Evolutionary conservation across 2,329 filamentous ascomycete species (phyloP), one percentile per base, ranked within the genome.

Genomic region (Stagonosporopsis vannaccii): DNA sequence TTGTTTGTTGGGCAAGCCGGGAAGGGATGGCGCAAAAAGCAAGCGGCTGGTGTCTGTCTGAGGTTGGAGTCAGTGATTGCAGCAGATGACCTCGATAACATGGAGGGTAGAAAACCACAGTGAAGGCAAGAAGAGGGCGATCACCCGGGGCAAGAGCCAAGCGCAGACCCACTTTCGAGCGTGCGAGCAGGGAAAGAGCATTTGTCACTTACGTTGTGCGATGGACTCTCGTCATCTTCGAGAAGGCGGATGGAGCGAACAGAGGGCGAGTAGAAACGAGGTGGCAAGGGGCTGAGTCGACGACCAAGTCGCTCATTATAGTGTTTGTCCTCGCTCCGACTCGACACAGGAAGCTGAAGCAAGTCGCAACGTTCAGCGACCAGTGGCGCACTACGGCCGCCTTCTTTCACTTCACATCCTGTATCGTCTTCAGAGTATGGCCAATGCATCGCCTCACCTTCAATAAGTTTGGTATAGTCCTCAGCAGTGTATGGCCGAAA

Each of bases 241-340:
- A 65, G 65, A 13, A 60, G 49, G 6, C 36, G 48, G 3, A 62
- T 43, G 20, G 68, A 66, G 39, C 60, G 60, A 17, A 64, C 47
- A 1, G 68, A 66, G 3, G 72, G 72, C n/a, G 67, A 69, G 48
- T 75, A 76, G 45, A 74, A 72, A 3, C 63, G 62, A 13, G 71
- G 68, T 6, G 48, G 67, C n/a, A 70, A 49, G 2, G 49, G 54
- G 25, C 54, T 60, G 30, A 51, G 54, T 19, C 28, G 46, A 20
- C 23, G 48, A 26, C 39, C 51, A 9, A 56, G 33, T 26, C 33
- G 42, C 49, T 58, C 19, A 40, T 42, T 56, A 37, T 51, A 33
- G 35, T 51, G 54, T 5, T 54, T 42, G n/a, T 63, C 59, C 12
- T 64, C 59, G 36, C 65, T 70, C n/a, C 45, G 54, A 22, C 60